These are phyloP conservation scores for Pseudozyma thailandica DNA, from an alignment of 1,284 basidiomycete genomes.

Conservation along the genomic window DNA sequence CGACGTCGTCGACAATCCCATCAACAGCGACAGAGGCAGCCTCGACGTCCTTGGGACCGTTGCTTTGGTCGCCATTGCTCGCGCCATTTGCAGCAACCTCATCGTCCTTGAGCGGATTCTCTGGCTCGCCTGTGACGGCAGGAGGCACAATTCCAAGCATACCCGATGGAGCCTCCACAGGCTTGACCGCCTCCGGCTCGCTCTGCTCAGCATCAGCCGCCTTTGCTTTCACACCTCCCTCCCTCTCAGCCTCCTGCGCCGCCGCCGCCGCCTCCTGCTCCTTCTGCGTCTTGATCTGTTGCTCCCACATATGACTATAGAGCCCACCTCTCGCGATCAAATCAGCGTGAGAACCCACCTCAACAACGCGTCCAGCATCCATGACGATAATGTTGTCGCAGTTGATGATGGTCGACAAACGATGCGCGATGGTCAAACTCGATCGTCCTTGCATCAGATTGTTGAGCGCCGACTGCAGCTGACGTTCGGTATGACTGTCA, in stretches of 20 bases:
- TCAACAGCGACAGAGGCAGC: neutral
- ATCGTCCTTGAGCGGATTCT: conserved; percentile 29
- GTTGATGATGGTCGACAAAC: conserved; percentile 67
- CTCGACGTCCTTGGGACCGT: conserved; percentile 5
- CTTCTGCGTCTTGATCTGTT: conserved; percentile 67
- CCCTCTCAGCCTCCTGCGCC: conserved; percentile 15
- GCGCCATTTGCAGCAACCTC: neutral
- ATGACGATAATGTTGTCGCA: conserved; percentile 64
- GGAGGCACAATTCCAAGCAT: conserved; percentile 51
- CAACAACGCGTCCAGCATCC: conserved; percentile 56
- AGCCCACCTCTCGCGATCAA: conserved; percentile 54
- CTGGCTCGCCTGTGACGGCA: conserved; percentile 33
- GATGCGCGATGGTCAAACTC: conserved; percentile 66
- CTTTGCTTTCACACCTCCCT: conserved; percentile 9
- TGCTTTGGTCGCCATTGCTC: neutral
- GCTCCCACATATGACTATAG: conserved; percentile 63
- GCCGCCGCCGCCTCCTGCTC: conserved; percentile 59
- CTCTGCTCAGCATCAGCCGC: neutral
- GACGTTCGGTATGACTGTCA: conserved; percentile 64
- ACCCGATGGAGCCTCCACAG: conserved; percentile 19
- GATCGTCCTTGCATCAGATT: conserved; percentile 66
- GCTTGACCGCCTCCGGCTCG: neutral
- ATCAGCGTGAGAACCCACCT: conserved; percentile 62
- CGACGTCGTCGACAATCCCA: neutral
- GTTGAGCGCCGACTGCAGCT: conserved; percentile 61